Base-by-base conservation (phyloP, 2,329 filamentous ascomycete species). In the Beauveria sp. region DNA sequence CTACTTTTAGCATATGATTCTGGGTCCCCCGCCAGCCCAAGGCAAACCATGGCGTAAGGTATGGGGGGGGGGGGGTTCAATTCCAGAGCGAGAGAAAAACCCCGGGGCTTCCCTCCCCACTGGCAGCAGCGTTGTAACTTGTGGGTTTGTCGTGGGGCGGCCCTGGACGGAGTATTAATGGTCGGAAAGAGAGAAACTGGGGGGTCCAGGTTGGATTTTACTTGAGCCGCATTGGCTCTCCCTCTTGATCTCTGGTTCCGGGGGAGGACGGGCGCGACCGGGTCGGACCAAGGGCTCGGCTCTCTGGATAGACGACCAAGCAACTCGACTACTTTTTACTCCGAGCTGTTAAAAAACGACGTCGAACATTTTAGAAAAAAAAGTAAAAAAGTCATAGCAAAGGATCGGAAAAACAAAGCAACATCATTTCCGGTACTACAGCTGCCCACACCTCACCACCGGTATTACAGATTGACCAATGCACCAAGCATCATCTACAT, bases 1-100 rank as follows among this genome's bases (percentile, higher is more conserved):
- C 42, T 28, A 20, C 34, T 49, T 61, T 61, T 64, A 55, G 54
- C 62, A 64, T 64, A 64, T 62, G 62, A 64, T 64, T 62, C 62
- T 61, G 59, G 62, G 53, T 50, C 48, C 60, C 60, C 48, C 61
- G 26, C 61, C 58, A 43, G 20, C 16, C 31, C 20, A 20, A 48
- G 24, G 38, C 46, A 50, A 34, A 57, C 60, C 34, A 55, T 62
- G 60, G 53, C 52, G 53, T 55, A 56, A 56, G 46, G 60, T 22
- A 57, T 48, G 31, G 49, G 34, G 26, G 34, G 31, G 31, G 14
- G 26, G 26, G 7, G 7, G 22, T 24, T 24, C n/a, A n/a, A 22
- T 22, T 5, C 40, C 22, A 42, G 48, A 12, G 28, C 9, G 6
- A 5, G 18, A 34, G 24, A 16, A 48, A 59, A 59, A 34, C 56